phyloP scores from a whole-genome alignment of 176 grass and related monocot genomes.

The Musa beccarii region DNA sequence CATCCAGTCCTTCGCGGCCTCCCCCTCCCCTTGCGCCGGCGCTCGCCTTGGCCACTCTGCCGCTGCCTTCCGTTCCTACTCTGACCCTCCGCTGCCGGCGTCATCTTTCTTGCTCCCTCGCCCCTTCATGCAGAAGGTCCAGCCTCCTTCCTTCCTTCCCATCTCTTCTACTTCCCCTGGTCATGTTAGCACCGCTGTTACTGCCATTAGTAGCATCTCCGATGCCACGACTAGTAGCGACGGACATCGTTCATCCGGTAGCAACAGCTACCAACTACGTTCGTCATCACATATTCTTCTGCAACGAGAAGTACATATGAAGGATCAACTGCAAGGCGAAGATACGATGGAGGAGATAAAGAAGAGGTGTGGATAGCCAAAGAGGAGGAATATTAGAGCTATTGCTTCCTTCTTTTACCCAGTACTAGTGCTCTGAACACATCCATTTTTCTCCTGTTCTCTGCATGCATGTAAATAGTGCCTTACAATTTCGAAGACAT shows the following conservation, averaged over 20 bases:
- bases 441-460: no score
- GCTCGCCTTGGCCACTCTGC: not conserved
- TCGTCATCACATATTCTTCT: not conserved
- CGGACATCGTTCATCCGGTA: not conserved
- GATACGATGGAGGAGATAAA: no score
- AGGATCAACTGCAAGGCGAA: no score
- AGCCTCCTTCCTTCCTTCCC: not conserved
- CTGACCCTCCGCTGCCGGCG: not conserved
- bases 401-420: no score
- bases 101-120: constrained; percentile 2
- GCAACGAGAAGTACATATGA: no score
- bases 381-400: no score
- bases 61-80: not conserved
- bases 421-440: no score
- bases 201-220: not conserved
- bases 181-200: no score
- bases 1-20: constrained; percentile 5
- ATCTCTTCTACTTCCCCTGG: not conserved
- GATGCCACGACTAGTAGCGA: not conserved
- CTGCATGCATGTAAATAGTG: no score
- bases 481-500: no score
- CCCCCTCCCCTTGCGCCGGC: not conserved
- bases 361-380: no score
- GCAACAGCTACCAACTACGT: not conserved
- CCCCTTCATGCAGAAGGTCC: constrained; percentile 15